Conservation (phyloP, 495 filamentous ascomycete genomes). For the Talaromyces proteolyticus region DNA sequence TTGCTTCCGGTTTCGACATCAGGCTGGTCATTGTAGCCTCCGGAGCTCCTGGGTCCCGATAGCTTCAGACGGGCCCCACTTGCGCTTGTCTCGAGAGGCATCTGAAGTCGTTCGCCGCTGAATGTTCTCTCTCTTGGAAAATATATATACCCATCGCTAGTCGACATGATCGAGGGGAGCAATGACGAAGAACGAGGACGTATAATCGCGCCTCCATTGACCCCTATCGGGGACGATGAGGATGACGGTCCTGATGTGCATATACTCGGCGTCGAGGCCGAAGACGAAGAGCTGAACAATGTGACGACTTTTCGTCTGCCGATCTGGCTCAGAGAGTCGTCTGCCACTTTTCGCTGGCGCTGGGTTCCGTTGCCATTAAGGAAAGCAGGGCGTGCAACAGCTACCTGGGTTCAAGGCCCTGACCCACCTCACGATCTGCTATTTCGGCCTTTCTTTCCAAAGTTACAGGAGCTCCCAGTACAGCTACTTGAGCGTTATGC, state of each 20-base stretch:
- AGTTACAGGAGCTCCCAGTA: constrained; percentile 62
- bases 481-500: constrained; percentile 54
- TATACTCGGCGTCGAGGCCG: constrained; percentile 16
- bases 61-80: no score
- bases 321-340: constrained; percentile 48
- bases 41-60: no score
- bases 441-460: constrained; percentile 65
- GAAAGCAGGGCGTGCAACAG: constrained; percentile 40
- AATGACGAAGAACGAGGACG: constrained; percentile 26
- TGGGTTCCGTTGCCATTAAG: constrained; percentile 47
- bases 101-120: no score
- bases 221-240: constrained; percentile 28
- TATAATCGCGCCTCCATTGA: constrained; percentile 28
- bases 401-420: constrained; percentile 68
- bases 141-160: constrained; percentile 2
- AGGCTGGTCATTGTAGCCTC: no score
- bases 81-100: no score
- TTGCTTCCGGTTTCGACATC: no score
- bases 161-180: constrained; percentile 29
- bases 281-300: constrained; percentile 32
- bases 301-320: constrained; percentile 28
- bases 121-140: not conserved
- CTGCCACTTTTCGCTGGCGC: constrained; percentile 45
- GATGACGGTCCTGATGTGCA: constrained; percentile 38
- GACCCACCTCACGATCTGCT: constrained; percentile 54